Conservation (phyloP, 768 basidiomycete species). For the Trametes cubensis region DNA sequence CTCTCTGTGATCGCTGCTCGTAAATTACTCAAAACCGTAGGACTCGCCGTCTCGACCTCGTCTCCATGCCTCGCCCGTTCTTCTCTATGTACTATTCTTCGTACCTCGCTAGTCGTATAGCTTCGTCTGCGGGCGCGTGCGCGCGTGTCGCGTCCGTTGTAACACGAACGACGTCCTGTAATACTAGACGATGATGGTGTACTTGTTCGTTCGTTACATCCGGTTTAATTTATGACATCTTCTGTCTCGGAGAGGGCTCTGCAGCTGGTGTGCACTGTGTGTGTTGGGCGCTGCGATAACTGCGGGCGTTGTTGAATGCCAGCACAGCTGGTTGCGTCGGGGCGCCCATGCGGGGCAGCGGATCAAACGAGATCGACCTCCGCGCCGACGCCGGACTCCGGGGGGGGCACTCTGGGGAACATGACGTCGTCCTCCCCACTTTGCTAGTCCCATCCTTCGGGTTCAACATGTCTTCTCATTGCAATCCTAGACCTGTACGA, state of each 20-base stretch:
- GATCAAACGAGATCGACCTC: conserved; percentile 1
- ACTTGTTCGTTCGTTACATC: conserved; percentile 24
- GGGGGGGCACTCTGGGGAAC: background rate
- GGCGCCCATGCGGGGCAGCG: conserved; percentile 11
- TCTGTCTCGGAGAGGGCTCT: background rate
- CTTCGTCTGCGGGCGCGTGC: conserved; percentile 22
- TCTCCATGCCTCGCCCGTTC: conserved; percentile 10
- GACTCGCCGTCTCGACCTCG: conserved; percentile 8
- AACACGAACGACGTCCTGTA: conserved; percentile 26
- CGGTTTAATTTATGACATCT: conserved; percentile 20
- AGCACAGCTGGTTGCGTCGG: conserved; percentile 7
- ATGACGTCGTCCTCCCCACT: background rate
- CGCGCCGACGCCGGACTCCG: conserved; percentile 1
- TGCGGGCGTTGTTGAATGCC: background rate
- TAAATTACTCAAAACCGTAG: conserved; percentile 25
- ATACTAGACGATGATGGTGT: conserved; percentile 27
- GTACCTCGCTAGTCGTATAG: conserved; percentile 26
- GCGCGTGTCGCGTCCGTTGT: conserved; percentile 21
- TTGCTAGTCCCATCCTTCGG: background rate
- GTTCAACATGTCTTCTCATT: background rate
- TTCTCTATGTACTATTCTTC: conserved; percentile 18
- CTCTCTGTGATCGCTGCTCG: conserved; percentile 16
- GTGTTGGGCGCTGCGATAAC: background rate
- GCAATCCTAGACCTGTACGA: background rate
- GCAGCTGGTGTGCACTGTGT: too few species aligned